Evolutionary conservation across 352 stramenopile genomes (phyloP).

Genomic region (Phytophthora pluvialis): DNA sequence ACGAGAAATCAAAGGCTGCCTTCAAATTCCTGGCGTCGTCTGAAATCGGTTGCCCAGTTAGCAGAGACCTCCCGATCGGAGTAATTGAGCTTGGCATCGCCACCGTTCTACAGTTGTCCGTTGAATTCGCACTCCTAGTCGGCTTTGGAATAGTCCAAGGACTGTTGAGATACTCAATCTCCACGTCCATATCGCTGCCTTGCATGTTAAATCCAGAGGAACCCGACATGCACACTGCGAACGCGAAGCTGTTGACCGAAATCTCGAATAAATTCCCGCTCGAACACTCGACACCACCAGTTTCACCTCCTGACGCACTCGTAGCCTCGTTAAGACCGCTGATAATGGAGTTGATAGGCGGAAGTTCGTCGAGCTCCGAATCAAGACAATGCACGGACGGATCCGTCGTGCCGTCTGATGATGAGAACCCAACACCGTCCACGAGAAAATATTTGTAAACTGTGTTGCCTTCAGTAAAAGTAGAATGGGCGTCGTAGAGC

Average conservation of each 20-base stretch:
- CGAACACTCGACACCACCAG: neutral
- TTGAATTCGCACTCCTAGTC: neutral
- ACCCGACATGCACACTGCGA: slow-evolving; percentile 7
- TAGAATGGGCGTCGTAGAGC: slow-evolving; percentile 13
- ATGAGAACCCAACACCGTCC: neutral
- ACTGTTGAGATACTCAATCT: slow-evolving; percentile 2
- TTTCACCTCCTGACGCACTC: neutral
- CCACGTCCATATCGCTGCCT: slow-evolving; percentile 11
- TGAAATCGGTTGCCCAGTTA: slow-evolving; percentile 1
- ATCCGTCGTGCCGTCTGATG: neutral
- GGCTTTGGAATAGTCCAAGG: neutral
- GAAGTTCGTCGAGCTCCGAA: slow-evolving; percentile 5
- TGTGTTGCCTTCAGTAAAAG: slow-evolving; percentile 4
- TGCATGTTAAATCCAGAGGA: slow-evolving; percentile 9
- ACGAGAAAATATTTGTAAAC: slow-evolving; percentile 8
- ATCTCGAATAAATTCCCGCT: slow-evolving; percentile 7
- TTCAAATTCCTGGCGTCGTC: neutral
- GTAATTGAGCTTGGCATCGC: neutral
- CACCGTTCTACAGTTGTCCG: neutral
- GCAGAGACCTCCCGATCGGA: neutral
- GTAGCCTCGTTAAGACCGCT: slow-evolving; percentile 4
- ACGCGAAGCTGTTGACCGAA: slow-evolving; percentile 11
- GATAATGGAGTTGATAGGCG: slow-evolving; percentile 17
- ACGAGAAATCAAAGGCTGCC: slow-evolving; percentile 17
- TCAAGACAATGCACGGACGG: slow-evolving; percentile 2